Evolutionary conservation across 306 rosid genomes (phyloP).

Genomic region (Cucumis sativus): DNA sequence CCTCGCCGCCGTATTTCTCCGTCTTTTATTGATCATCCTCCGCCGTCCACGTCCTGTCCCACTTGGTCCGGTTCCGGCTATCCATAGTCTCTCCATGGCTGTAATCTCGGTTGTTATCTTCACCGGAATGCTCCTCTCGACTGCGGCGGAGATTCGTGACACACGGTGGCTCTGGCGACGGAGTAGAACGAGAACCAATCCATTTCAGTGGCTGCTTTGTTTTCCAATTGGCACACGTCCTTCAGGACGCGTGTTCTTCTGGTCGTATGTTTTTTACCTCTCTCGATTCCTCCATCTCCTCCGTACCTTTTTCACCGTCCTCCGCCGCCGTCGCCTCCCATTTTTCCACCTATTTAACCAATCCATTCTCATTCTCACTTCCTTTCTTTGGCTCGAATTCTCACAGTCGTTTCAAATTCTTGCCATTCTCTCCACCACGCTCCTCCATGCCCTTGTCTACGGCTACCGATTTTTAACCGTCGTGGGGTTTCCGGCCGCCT

Average conservation of each 20-base stretch:
- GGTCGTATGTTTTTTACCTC: constrained; percentile 69
- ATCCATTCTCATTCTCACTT: constrained; percentile 38
- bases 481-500: constrained; percentile 36
- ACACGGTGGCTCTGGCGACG: constrained; percentile 87
- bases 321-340: constrained; percentile 37
- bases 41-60: constrained; percentile 34
- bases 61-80: constrained; percentile 67
- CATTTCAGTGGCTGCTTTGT: constrained; percentile 86
- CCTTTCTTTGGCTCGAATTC: constrained; percentile 74
- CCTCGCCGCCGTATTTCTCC: constrained; percentile 31
- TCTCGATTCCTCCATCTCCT: constrained; percentile 67
- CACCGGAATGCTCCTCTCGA: constrained; percentile 53
- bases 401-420: constrained; percentile 76
- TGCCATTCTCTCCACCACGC: constrained; percentile 51
- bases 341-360: constrained; percentile 59
- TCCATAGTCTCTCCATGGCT: constrained; percentile 53
- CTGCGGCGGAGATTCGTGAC: constrained; percentile 63
- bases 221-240: constrained; percentile 82
- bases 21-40: constrained; percentile 19
- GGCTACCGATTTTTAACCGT: constrained; percentile 60
- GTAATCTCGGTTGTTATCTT: constrained; percentile 48
- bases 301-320: constrained; percentile 37
- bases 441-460: constrained; percentile 39
- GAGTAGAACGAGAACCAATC: constrained; percentile 43
- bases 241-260: constrained; percentile 83